Percentiles rank a stretch among this genome's conserved stretches.
Evolutionary conservation across 2,329 filamentous ascomycete genomes (phyloP).

Genomic region (Clonostachys rosea): DNA sequence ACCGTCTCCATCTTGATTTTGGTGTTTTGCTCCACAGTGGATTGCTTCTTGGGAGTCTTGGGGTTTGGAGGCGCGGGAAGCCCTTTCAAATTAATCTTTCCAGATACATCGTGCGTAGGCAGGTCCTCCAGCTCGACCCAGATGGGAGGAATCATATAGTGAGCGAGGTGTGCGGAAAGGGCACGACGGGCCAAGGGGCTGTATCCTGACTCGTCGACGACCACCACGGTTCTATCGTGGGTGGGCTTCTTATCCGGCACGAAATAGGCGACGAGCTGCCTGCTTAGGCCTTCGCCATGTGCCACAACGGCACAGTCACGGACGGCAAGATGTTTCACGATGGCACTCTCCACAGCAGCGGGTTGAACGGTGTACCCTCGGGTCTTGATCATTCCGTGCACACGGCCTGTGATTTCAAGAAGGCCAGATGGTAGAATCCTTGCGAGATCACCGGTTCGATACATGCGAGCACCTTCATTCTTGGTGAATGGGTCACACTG

Average conservation of each 20-base stretch:
- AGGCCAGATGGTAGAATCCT: conserved; percentile 62
- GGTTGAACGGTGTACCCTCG: conserved; percentile 76
- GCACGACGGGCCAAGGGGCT: conserved; percentile 64
- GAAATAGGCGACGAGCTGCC: conserved; percentile 73
- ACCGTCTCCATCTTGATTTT: conserved; percentile 64
- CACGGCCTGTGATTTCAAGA: conserved; percentile 71
- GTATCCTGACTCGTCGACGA: conserved; percentile 67
- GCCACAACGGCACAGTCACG: conserved; percentile 67
- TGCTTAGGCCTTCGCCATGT: conserved; percentile 71
- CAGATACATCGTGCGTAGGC: conserved; percentile 74
- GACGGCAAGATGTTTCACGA: conserved; percentile 65
- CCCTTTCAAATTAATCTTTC: conserved; percentile 70
- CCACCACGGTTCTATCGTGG: conserved; percentile 53
- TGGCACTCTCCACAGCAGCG: conserved; percentile 70
- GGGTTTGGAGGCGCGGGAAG: conserved; percentile 61
- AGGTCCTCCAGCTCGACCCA: conserved; percentile 71
- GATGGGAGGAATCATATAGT: conserved; percentile 78
- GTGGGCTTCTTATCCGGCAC: conserved; percentile 60
- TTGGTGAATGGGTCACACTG: conserved; percentile 58
- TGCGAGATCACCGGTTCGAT: conserved; percentile 69
- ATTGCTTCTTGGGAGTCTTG: conserved; percentile 30
- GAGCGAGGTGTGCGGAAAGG: conserved; percentile 63
- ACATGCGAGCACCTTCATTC: conserved; percentile 61
- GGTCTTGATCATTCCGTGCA: conserved; percentile 77
- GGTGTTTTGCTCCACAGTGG: conserved; percentile 49